Evolutionary conservation across 192 early-diverging fungal genomes (phyloP).

Genomic region (Phycomyces nitens): DNA sequence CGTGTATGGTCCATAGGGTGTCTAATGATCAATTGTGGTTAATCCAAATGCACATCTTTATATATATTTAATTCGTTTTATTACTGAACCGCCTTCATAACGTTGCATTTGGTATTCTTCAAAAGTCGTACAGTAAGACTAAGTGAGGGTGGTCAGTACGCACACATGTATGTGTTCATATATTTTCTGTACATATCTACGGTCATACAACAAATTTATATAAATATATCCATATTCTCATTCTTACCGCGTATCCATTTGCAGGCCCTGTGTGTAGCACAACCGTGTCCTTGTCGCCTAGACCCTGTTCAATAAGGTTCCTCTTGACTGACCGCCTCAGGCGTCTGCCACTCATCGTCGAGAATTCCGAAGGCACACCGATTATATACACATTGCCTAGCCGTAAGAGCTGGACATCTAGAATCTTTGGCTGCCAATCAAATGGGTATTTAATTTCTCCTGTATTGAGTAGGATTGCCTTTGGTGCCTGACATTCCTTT

Average conservation of each 20-base stretch:
- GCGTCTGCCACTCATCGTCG: conserved; percentile 61
- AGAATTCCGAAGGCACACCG: conserved; percentile 55
- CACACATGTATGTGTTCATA: background rate
- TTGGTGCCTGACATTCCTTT: conserved; percentile 50
- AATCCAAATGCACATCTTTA: too few relatives aligned
- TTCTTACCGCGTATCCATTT: conserved; percentile 54
- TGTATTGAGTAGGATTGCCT: conserved; percentile 53
- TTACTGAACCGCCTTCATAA: conserved; percentile 56
- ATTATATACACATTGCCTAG: conserved; percentile 44
- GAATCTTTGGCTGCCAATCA: conserved; percentile 45
- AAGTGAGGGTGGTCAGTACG: background rate
- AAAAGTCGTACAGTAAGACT: conserved; percentile 46
- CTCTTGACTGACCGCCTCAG: conserved; percentile 18
- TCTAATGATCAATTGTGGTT: too few relatives aligned
- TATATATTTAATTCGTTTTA: too few relatives aligned
- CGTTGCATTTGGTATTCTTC: conserved; percentile 62
- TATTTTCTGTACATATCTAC: too few relatives aligned
- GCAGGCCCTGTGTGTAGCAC: conserved; percentile 51
- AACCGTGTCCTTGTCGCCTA: conserved; percentile 42
- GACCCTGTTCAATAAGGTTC: conserved; percentile 26
- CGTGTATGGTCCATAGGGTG: conserved; percentile 57
- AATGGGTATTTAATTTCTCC: conserved; percentile 48
- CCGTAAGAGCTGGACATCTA: conserved; percentile 51
- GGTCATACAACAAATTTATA: conserved; percentile 1
- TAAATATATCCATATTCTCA: conserved; percentile 8